Base-by-base conservation (phyloP, 352 stramenopile species). In the Sclerospora graminicola region DNA sequence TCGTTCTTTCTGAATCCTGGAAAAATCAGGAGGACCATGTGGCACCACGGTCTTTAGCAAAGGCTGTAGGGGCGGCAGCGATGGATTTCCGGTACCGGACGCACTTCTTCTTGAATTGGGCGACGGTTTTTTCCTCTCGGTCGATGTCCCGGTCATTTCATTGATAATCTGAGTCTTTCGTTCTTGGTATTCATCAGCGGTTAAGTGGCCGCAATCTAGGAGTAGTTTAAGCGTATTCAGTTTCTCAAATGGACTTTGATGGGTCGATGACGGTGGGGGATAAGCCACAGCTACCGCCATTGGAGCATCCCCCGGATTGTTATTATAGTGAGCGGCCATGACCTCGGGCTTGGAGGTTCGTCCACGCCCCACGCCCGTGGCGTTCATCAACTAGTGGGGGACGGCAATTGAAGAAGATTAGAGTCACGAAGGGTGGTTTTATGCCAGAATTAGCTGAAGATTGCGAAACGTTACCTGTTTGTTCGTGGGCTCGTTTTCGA, bases 161-260 rank as follows among this genome's bases (percentile, higher is more conserved):
- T 90, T 90, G 32, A 90, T 90, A 51, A 90, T 89, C 52, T 90
- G 79, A 1, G 62, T 90, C 49, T 88, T 90, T 42, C 79, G 72
- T 31, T 87, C 78, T 21, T 85, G 70, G 38, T 90, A 88, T 51
- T 90, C 79, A 10, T 84, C 79, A 7, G 71, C 51, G 0, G 76
- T 85, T 11, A 90, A 60, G 45, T 90, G 79, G 6, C 79, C 79
- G 35, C 69, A 82, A 50, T 88, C 79, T 16, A 88, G 51, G 8
- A 90, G 50, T 38, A 89, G 55, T 62, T 90, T 89, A 23, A 90
- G 60, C 28, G 79, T 90, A 45, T 90, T 89, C 8, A 90, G 68
- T 54, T 90, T 90, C 45, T 90, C 78, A 46, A 90, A 90, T 4
- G 77, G 71, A 34, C 69, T 85, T 31, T 57, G 43, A 11, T 49